Evolutionary conservation across 495 filamentous ascomycete genomes (phyloP), one percentile per base, ranked within the genome.

Genomic region (Aspergillus wentii): DNA sequence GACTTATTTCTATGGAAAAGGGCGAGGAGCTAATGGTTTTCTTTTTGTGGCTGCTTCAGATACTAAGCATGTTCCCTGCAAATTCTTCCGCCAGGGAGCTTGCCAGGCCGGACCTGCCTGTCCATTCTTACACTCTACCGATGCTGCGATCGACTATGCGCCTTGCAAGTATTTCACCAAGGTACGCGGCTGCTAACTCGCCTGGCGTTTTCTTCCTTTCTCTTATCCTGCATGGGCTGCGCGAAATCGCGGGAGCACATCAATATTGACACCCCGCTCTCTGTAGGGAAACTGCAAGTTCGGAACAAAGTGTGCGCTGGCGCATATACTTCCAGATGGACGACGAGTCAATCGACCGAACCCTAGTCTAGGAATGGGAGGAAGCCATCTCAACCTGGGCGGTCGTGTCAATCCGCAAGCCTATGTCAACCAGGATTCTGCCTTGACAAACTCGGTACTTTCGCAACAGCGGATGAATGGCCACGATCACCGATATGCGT

Each of bases 161-260:
- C 82, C 84, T 17, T 98, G 92, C 78, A 97, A 97, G 68, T 98
- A 97, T 66, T 98, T 97, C 49, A 80, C 87, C 43, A 98, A 96
- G 82, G 91, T 95, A 72, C 50, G 78, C n/a, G n/a, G n/a, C n/a
- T n/a, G n/a, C n/a, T n/a, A n/a, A 45, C 13, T 19, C 29, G 34
- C 7, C 11, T 40, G 27, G 19, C 13, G 10, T 22, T 14, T 18
- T 47, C 22, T 21, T 10, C 18, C 11, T 25, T 8, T 16, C 33
- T 35, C 41, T 26, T 25, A 25, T 25, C 22, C 22, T 25, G 22
- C 11, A 6, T 11, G 17, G 30, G 23, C 44, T 47, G 38, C n/a
- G n/a, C n/a, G n/a, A n/a, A n/a, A n/a, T n/a, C n/a, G n/a, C n/a
- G n/a, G n/a, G n/a, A n/a, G n/a, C n/a, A n/a, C n/a, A 44, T 33